phyloP scores from a whole-genome alignment of 345 rosid genomes.

The Carallia pectinifolia region DNA sequence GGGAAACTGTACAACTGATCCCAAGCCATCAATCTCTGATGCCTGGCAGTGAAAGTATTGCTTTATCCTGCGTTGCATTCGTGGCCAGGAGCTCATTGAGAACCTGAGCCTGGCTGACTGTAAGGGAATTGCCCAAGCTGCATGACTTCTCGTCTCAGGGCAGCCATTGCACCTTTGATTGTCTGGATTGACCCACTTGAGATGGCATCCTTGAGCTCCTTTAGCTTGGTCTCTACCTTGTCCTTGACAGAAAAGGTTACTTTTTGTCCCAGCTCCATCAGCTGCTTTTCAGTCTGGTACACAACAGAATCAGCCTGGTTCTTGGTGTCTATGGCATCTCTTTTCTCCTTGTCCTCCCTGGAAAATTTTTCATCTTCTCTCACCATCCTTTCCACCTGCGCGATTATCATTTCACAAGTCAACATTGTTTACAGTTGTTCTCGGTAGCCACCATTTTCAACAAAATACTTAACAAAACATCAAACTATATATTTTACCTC shows the following conservation, averaged over 20 bases:
- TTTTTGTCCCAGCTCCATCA: slow-evolving; percentile 73
- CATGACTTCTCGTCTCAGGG: slow-evolving; percentile 78
- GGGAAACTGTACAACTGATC: too few relatives aligned
- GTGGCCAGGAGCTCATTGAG: slow-evolving; percentile 37
- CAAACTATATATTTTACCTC: too few relatives aligned
- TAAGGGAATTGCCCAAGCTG: slow-evolving; percentile 71
- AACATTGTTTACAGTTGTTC: neutral
- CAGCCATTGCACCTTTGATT: slow-evolving; percentile 69
- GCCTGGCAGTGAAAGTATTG: too few relatives aligned
- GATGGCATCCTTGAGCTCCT: slow-evolving; percentile 69
- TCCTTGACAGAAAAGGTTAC: slow-evolving; percentile 68
- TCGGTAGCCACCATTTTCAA: too few relatives aligned
- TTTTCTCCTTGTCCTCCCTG: slow-evolving; percentile 85
- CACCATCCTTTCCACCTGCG: slow-evolving; percentile 77
- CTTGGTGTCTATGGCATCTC: slow-evolving; percentile 82
- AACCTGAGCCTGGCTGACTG: slow-evolving; percentile 51
- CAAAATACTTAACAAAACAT: too few relatives aligned
- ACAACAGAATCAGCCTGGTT: slow-evolving; percentile 75
- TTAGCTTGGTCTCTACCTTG: slow-evolving; percentile 70
- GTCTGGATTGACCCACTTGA: slow-evolving; percentile 52
- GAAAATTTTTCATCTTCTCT: slow-evolving; percentile 82
- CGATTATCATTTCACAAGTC: neutral
- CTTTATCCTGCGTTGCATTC: slow-evolving; percentile 10
- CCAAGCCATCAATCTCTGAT: too few relatives aligned
- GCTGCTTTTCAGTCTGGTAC: slow-evolving; percentile 81